phyloP scores from a whole-genome alignment of 352 stramenopile species.

The Phytophthora parvispora region DNA sequence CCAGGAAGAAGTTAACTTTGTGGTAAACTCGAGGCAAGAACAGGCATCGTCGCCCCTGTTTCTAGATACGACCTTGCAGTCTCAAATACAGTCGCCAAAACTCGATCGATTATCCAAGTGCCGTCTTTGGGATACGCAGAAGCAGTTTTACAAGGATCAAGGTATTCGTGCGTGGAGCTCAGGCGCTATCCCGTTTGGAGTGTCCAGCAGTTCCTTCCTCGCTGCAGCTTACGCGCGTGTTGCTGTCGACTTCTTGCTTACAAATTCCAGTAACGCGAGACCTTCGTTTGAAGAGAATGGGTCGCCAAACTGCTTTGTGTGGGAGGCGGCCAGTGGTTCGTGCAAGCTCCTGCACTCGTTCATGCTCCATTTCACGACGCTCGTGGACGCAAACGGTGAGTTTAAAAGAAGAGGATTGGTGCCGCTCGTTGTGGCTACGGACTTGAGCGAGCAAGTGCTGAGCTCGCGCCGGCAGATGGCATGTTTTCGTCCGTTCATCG shows the following conservation, averaged over 20 bases:
- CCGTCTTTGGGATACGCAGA: slow-evolving; percentile 77
- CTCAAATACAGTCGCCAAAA: neutral
- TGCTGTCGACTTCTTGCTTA: slow-evolving; percentile 62
- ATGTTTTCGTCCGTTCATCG: slow-evolving; percentile 65
- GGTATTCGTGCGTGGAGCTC: slow-evolving; percentile 83
- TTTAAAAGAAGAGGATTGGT: slow-evolving; percentile 43
- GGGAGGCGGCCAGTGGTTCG: slow-evolving; percentile 83
- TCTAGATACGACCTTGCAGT: neutral
- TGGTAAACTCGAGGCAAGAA: neutral
- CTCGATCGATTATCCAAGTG: slow-evolving; percentile 60
- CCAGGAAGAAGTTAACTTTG: neutral
- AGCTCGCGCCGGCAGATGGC: slow-evolving; percentile 62
- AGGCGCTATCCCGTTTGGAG: slow-evolving; percentile 76
- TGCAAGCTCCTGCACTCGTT: slow-evolving; percentile 88
- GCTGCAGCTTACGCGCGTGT: slow-evolving; percentile 68
- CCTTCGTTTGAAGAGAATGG: slow-evolving; percentile 7
- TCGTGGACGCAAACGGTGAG: slow-evolving; percentile 36
- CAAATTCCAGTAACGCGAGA: slow-evolving; percentile 11
- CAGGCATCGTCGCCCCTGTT: slow-evolving; percentile 1
- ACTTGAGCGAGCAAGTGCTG: slow-evolving; percentile 83
- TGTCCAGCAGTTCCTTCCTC: slow-evolving; percentile 86
- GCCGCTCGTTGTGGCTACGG: slow-evolving; percentile 73
- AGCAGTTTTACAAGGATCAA: slow-evolving; percentile 83
- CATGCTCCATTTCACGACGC: slow-evolving; percentile 67
- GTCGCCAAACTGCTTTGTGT: slow-evolving; percentile 81